These are phyloP conservation scores for Trichosporon asahii DNA, from an alignment of 1,284 basidiomycete genomes.

Conservation along the genomic window DNA sequence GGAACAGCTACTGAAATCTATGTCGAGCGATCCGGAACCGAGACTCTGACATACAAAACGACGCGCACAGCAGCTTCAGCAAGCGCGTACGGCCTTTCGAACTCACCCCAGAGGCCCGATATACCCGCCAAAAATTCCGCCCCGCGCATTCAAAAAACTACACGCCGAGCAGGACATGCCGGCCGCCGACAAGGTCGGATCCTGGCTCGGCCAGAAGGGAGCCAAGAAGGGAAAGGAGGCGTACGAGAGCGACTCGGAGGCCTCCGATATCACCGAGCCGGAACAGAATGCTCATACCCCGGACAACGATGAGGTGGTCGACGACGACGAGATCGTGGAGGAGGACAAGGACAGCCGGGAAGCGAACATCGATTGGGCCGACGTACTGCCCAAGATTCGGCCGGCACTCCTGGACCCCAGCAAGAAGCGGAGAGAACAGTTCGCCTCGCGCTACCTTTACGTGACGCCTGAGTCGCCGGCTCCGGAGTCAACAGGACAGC, in stretches of 20 bases:
- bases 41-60: not conserved
- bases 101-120: not conserved
- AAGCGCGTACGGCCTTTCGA: conserved; percentile 2
- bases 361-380: conserved; percentile 40
- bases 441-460: conserved; percentile 37
- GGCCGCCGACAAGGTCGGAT: conserved; percentile 47
- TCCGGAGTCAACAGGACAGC: conserved; percentile 8
- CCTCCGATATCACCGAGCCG: conserved; percentile 15
- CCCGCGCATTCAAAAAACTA: conserved; percentile 37
- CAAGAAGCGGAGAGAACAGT: conserved; percentile 38
- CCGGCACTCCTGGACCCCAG: conserved; percentile 35
- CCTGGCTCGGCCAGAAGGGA: conserved; percentile 42
- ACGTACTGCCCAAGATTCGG: conserved; percentile 32
- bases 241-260: conserved; percentile 41
- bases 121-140: conserved; percentile 18
- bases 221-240: conserved; percentile 29
- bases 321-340: conserved; percentile 32
- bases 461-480: conserved; percentile 32
- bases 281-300: conserved; percentile 6
- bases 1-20: not conserved
- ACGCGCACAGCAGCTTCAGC: not conserved
- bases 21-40: not conserved
- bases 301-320: conserved; percentile 19
- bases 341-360: conserved; percentile 29
- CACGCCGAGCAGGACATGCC: conserved; percentile 43